phyloP scores from a whole-genome alignment of 2,329 filamentous ascomycete genomes.

The Xylariales sp. region DNA sequence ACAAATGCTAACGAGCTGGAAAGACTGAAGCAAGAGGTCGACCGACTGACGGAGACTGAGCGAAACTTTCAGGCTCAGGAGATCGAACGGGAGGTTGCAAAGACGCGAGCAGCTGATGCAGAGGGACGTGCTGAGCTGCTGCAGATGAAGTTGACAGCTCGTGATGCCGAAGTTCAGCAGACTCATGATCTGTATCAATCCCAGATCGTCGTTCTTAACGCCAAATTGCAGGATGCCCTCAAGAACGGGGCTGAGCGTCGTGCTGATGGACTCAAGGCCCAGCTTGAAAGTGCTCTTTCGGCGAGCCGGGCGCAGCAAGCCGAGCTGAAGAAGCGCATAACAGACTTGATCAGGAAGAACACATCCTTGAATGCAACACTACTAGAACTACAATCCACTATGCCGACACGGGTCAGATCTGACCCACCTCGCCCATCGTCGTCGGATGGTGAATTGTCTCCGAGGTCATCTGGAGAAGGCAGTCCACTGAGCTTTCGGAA shows the following conservation, averaged over 20 bases:
- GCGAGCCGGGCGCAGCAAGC: conserved; percentile 49
- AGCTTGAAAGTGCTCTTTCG: conserved; percentile 41
- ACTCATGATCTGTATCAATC: conserved; percentile 39
- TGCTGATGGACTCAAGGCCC: conserved; percentile 27
- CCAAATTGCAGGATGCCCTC: conserved; percentile 36
- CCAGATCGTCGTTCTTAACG: conserved; percentile 44
- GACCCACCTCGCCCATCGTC: conserved; percentile 14
- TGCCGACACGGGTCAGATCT: conserved; percentile 16
- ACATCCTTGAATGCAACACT: conserved; percentile 46
- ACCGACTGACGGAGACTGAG: conserved; percentile 55
- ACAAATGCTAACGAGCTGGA: conserved; percentile 57
- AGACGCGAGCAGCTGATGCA: conserved; percentile 54
- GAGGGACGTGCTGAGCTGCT: conserved; percentile 56
- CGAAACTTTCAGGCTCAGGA: conserved; percentile 62
- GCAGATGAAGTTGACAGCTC: conserved; percentile 50
- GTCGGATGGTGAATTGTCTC: conserved; percentile 29
- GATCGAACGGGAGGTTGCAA: conserved; percentile 51
- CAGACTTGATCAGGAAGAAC: conserved; percentile 46
- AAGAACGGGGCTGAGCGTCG: conserved; percentile 21
- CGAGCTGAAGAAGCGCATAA: conserved; percentile 49
- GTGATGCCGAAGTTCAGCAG: conserved; percentile 41
- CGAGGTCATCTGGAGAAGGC: conserved; percentile 23
- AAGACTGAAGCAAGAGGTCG: conserved; percentile 53
- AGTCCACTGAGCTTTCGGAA: conserved; percentile 33
- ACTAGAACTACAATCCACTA: conserved; percentile 39